phyloP scores from a whole-genome alignment of 225 moss, liverwort and hornwort species.

The Takakia lepidozioides region DNA sequence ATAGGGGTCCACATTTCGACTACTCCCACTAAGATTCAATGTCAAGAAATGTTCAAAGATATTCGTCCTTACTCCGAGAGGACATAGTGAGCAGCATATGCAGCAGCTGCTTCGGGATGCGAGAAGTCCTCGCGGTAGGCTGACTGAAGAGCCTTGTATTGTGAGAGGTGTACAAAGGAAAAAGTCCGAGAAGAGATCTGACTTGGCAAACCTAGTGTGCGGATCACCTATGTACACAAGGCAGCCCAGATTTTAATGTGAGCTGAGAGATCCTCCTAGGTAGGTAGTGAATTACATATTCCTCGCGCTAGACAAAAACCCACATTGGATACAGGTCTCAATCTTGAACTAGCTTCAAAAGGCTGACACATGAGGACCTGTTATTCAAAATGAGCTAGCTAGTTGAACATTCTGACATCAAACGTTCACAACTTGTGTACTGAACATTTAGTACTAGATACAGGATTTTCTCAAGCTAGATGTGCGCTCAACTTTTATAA shows the following conservation, averaged over 20 bases:
- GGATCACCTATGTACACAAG: constrained; percentile 58
- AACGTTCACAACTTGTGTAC: too few species aligned
- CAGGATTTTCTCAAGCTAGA: too few species aligned
- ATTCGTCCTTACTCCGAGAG: constrained; percentile 53
- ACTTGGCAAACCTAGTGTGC: constrained; percentile 55
- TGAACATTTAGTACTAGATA: too few species aligned
- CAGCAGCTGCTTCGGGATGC: constrained; percentile 62
- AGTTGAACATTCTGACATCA: too few species aligned
- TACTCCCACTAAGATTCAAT: neutral
- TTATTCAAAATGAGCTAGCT: too few species aligned
- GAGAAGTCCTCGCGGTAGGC: constrained; percentile 20
- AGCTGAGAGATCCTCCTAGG: neutral
- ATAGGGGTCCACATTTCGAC: neutral
- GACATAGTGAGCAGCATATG: constrained; percentile 64
- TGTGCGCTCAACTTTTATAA: too few species aligned
- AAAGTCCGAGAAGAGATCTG: constrained; percentile 59
- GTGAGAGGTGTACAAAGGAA: constrained; percentile 50
- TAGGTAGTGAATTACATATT: neutral
- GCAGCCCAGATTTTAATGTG: too few species aligned
- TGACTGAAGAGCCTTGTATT: constrained; percentile 69
- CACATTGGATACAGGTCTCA: neutral
- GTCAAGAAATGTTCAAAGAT: neutral
- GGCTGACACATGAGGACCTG: too few species aligned
- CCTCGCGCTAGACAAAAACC: neutral
- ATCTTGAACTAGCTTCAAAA: too few species aligned